Evolutionary conservation across 768 basidiomycete genomes (phyloP), one percentile per base, ranked within the genome.

Genomic region (Russula dissimulans): DNA sequence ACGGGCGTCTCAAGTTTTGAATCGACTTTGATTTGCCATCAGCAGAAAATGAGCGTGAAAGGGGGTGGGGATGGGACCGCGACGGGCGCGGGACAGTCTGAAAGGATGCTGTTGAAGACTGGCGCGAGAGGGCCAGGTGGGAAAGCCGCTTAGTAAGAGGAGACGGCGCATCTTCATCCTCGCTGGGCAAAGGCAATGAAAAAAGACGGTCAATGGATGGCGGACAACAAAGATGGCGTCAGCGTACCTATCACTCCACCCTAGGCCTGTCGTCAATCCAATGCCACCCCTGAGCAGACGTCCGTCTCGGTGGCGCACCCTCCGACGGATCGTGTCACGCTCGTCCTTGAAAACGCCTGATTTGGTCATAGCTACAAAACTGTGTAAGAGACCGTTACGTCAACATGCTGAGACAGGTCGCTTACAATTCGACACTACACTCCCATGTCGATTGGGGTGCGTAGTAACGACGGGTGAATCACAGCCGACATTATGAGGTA

Each of bases 141-240:
- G 74, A 75, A 6, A 76, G 64, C 5, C 72, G 71, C 29, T 65
- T 67, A 15, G 75, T 75, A 32, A 76, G 69, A 29, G 72, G 70
- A 1, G 72, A 73, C 9, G 74, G 75, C 10, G 75, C 73, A 53
- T 74, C 75, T 58, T 76, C 75, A 63, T 76, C 75, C 65, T 76
- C 75, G 62, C 74, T 75, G 51, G 11, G 45, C 17, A 12, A 42
- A 41, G 15, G 47, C 18, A 48, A 38, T 17, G 17, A 31, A 46
- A n/a, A 34, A 11, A 14, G 31, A 11, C 3, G 10, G 17, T 55
- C 11, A 57, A 31, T 18, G 17, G 45, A 49, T 14, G 42, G 22
- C 11, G 29, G 14, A 11, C 11, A n/a, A 38, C 47, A 38, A 41
- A 41, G 32, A 7, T 47, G 17, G 22, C 17, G 22, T 29, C 14